Base-by-base conservation (phyloP, 352 stramenopile species). In the Aphanomyces astaci region DNA sequence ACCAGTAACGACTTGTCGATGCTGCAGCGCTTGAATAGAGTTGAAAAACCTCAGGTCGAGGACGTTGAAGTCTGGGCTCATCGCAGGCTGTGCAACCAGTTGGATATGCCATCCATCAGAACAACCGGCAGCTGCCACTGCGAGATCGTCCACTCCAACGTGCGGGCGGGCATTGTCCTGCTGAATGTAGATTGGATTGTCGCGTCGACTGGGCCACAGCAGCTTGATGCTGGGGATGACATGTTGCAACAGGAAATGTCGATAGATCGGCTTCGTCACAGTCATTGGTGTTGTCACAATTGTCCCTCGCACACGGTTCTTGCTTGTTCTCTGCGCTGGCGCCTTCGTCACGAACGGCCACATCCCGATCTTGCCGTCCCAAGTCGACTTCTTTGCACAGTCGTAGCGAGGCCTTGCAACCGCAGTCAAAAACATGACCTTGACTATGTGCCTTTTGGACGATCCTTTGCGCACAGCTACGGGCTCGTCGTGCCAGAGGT, bases 341-440 rank as follows among this genome's bases (percentile, higher is more conserved):
- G 5, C 7, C 24, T 19, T 59, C 4, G 10, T n/a, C 9, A 59
- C 51, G 28, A 59, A 59, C 51, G 51, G 25, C 51, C 24, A 32
- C n/a, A 19, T 33, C 28, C 51, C 51, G 28, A 63, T 63, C 54
- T 63, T 63, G 54, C 30, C 54, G 19, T 45, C 30, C 28, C 28
- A 63, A 10, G 17, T 25, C 30, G 15, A 22, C 3, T 48, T 25
- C 13, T 22, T n/a, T 19, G 10, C 10, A 31, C 9, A 25, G 54
- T 63, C 54, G 33, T 48, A 27, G 4, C 54, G n/a, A 25, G 54
- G 31, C 3, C 54, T 27, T 13, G 54, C 54, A 7, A 63, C 31
- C 19, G 54, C 54, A 27, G 24, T 25, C 15, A 63, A 27, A 48
- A 48, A 63, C 54, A 63, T 63, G 19, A 46, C 54, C 33, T 63